Conservation (phyloP, 805 yeast species). For the Cyberlindnera mrakii region DNA sequence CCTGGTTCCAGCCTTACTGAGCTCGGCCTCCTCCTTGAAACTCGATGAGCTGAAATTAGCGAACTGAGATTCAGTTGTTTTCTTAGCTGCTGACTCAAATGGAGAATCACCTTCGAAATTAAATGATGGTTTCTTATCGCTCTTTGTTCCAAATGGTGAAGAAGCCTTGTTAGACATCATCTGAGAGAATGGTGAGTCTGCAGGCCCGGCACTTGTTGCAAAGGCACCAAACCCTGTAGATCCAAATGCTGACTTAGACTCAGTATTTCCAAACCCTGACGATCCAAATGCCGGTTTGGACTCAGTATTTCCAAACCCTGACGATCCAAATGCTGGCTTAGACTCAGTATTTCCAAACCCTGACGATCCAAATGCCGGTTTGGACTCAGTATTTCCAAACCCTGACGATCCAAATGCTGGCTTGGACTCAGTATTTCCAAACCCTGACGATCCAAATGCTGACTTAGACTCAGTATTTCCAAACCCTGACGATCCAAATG, state of each 20-base stretch:
- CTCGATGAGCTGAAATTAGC: slow-evolving; percentile 5
- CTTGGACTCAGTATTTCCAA: not conserved
- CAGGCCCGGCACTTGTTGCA: not conserved
- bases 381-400: slow-evolving; percentile 5
- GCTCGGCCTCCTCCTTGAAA: too few species aligned
- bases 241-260: slow-evolving; percentile 22
- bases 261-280: not conserved
- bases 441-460: slow-evolving; percentile 4
- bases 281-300: slow-evolving; percentile 8
- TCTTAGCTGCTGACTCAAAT: slow-evolving; percentile 3
- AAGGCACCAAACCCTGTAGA: slow-evolving; percentile 16
- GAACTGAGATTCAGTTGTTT: slow-evolving; percentile 14
- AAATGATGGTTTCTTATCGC: not conserved
- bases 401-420: slow-evolving; percentile 18
- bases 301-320: slow-evolving; percentile 14
- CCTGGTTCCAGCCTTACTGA: too few species aligned
- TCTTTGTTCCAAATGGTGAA: not conserved
- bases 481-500: slow-evolving; percentile 5
- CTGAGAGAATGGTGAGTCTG: slow-evolving; percentile 9
- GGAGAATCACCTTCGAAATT: slow-evolving; percentile 2
- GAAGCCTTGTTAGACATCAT: not conserved
- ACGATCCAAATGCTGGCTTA: slow-evolving; percentile 7
- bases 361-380: slow-evolving; percentile 3
- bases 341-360: slow-evolving; percentile 7
- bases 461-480: slow-evolving; percentile 2